Conservation (phyloP, 176 grass and related monocot genomes). For the Aegilops bicornis region DNA sequence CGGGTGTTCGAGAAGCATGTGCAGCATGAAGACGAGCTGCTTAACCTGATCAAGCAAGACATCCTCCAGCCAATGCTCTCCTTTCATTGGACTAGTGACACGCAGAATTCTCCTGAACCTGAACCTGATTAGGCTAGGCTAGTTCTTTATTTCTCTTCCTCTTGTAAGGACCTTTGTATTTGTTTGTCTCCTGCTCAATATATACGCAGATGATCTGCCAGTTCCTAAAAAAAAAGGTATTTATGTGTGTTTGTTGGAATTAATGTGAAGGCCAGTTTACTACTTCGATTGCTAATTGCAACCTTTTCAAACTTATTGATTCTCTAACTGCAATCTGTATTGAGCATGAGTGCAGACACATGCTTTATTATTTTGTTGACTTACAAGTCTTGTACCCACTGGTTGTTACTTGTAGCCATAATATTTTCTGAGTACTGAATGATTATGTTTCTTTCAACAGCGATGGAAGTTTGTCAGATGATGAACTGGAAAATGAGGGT, state of each 20-base stretch:
- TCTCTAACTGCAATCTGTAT: neutral
- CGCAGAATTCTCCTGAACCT: no score
- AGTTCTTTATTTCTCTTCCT: no score
- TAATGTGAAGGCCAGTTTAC: neutral
- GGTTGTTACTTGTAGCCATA: constrained; percentile 22
- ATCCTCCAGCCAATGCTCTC: no score
- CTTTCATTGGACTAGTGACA: no score
- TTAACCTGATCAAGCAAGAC: no score
- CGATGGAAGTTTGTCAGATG: constrained; percentile 77
- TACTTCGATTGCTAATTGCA: neutral
- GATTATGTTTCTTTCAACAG: constrained; percentile 38
- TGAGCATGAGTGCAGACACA: neutral
- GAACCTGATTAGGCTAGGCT: no score
- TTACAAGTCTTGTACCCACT: neutral
- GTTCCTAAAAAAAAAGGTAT: neutral
- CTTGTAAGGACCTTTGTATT: no score
- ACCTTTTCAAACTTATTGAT: neutral
- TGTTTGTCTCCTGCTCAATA: no score
- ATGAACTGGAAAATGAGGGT: constrained; percentile 62
- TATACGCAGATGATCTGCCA: no score
- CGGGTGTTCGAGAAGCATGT: no score
- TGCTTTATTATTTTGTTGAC: constrained; percentile 1
- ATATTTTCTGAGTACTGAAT: constrained; percentile 28
- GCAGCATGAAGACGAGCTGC: no score
- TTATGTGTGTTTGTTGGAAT: neutral